phyloP scores from a whole-genome alignment of 1,284 basidiomycete species.

The Agroathelia rolfsii region DNA sequence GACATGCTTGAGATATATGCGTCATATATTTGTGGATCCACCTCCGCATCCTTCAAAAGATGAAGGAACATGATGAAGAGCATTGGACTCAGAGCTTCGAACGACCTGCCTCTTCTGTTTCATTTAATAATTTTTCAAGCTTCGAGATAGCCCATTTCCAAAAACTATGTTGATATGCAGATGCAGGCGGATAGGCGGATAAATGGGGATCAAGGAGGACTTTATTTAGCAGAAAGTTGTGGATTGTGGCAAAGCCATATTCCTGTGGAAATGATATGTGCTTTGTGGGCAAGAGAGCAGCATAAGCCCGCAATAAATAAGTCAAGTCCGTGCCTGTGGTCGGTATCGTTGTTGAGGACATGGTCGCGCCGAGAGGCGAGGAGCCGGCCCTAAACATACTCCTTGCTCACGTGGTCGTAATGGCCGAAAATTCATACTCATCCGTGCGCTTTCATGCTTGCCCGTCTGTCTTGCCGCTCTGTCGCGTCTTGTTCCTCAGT shows the following conservation, averaged over 20 bases:
- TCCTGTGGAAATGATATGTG: constrained; percentile 28
- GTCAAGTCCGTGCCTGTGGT: constrained; percentile 19
- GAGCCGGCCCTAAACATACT: not conserved
- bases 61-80: constrained; percentile 5
- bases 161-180: constrained; percentile 48
- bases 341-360: not conserved
- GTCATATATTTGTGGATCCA: constrained; percentile 54
- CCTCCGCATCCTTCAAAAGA: constrained; percentile 39
- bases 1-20: constrained; percentile 40
- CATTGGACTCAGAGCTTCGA: constrained; percentile 4
- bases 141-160: constrained; percentile 60
- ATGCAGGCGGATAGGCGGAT: constrained; percentile 46
- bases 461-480: too few species aligned
- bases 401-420: too few species aligned
- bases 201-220: constrained; percentile 46
- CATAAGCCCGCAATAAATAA: constrained; percentile 40
- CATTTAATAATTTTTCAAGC: constrained; percentile 34
- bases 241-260: constrained; percentile 26
- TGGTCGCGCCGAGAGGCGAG: not conserved
- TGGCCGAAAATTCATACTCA: too few species aligned
- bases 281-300: constrained; percentile 38
- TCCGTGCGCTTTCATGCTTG: too few species aligned
- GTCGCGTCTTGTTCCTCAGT: too few species aligned
- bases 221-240: constrained; percentile 41
- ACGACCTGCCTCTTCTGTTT: constrained; percentile 31